These are phyloP conservation scores for Xylariaceae sp. DNA, from an alignment of 2,329 filamentous ascomycete species.

Conservation along the genomic window DNA sequence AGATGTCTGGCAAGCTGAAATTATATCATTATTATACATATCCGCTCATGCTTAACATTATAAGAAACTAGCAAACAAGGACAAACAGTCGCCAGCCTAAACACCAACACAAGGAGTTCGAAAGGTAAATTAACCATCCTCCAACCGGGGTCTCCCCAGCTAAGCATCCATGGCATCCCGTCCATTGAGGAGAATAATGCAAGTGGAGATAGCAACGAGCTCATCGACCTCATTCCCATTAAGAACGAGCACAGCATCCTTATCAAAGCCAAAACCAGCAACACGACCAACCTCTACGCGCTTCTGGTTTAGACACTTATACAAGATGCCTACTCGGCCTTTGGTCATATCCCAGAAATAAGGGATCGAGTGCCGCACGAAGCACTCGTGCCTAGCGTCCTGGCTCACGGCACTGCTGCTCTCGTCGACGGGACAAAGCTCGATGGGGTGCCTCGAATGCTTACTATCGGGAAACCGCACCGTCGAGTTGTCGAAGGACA, in stretches of 20 bases:
- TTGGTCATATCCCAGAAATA: constrained; percentile 35
- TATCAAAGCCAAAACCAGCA: constrained; percentile 30
- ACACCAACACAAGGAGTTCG: no score
- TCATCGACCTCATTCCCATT: constrained; percentile 31
- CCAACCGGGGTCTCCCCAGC: no score
- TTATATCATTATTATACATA: no score
- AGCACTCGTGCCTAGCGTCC: constrained; percentile 31
- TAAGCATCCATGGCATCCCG: constrained; percentile 33
- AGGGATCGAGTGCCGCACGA: constrained; percentile 31
- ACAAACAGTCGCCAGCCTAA: no score
- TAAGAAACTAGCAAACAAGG: no score
- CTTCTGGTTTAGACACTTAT: constrained; percentile 34
- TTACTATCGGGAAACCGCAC: constrained; percentile 29
- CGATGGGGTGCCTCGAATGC: constrained; percentile 31
- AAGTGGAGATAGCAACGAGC: constrained; percentile 29
- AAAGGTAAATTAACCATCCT: no score
- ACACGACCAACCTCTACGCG: constrained; percentile 31
- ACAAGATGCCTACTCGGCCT: constrained; percentile 28
- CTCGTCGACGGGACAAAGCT: constrained; percentile 30
- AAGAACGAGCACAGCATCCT: constrained; percentile 30
- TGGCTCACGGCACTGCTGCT: not conserved
- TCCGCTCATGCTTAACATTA: no score
- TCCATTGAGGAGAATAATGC: constrained; percentile 31
- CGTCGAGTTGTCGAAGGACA: constrained; percentile 28
- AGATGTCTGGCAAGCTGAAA: no score